Evolutionary conservation across 2,329 filamentous ascomycete genomes (phyloP), one percentile per base, ranked within the genome.

Genomic region (Fusarium pilosicola): DNA sequence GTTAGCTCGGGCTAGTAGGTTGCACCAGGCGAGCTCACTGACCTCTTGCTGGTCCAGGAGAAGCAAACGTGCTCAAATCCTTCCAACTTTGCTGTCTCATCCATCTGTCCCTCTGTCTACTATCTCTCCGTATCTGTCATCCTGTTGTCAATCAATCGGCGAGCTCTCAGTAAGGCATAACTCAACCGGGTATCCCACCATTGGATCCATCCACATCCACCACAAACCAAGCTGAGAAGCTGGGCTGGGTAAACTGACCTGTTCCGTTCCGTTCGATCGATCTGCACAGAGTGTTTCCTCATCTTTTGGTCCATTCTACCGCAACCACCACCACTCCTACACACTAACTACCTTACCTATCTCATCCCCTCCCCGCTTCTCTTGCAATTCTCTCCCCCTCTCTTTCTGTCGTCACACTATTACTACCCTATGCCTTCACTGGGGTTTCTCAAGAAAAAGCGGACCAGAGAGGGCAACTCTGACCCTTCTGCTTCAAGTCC

Each of bases 371-470:
- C 68, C 71, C 65, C 64, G 70, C 65, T 72, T 54, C 68, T 68
- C 62, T 63, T 52, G 41, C 42, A 55, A 58, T 49, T 49, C 59
- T 36, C 59, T 55, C 56, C 48, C 62, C 67, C 67, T 64, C 74
- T 64, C 71, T 62, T 66, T 58, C 70, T 67, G 64, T 58, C 64
- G 56, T 75, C 72, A 69, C 74, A 73, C 65, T 67, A 70, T 65
- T 69, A 69, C 76, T 61, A 52, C 68, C 83, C 80, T 81, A 98
- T 99, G 96, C 96, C 95, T 91, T 94, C 90, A 84, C 90, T 98
- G 88, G 94, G 94, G 84, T 95, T 98, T 82, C 91, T 98, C 83
- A 98, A 98, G 90, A 98, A 97, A 90, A 97, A 97, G 90, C 92
- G 95, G 90, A 97, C 95, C 86, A 97, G 95, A 90, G 95, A 98